Percentiles rank a stretch among this genome's conserved stretches.
These are phyloP conservation scores for Kluyveromyces sp. DNA, from an alignment of 1,139 yeast species.

Conservation along the genomic window DNA sequence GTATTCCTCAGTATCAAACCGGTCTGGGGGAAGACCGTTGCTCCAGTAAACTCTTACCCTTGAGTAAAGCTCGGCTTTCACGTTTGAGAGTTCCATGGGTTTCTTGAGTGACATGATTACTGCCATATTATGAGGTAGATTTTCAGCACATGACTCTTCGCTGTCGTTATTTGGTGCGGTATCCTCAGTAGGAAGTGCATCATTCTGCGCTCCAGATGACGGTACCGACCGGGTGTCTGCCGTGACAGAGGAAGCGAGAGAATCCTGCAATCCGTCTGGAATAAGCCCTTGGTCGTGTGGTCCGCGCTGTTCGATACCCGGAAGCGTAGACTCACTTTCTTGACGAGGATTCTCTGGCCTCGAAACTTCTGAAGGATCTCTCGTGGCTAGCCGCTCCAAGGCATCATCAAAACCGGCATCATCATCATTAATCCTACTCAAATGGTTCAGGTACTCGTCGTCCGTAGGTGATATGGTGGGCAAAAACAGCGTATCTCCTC, in stretches of 20 bases:
- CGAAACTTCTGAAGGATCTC: slow-evolving; percentile 1
- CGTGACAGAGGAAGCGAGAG: background rate
- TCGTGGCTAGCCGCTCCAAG: slow-evolving; percentile 16
- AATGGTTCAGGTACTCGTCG: slow-evolving; percentile 28
- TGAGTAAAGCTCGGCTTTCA: slow-evolving; percentile 30
- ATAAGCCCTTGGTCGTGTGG: background rate
- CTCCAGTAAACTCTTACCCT: slow-evolving; percentile 45
- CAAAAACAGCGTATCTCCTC: slow-evolving; percentile 29
- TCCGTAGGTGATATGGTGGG: slow-evolving; percentile 28
- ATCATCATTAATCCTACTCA: slow-evolving; percentile 20
- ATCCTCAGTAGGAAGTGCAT: background rate
- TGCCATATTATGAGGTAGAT: slow-evolving; percentile 35
- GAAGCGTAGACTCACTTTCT: slow-evolving; percentile 3
- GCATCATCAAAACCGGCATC: slow-evolving; percentile 18
- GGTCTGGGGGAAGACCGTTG: slow-evolving; percentile 43
- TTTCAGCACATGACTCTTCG: slow-evolving; percentile 28
- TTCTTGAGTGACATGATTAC: slow-evolving; percentile 26
- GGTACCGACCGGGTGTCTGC: background rate
- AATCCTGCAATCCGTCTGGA: background rate
- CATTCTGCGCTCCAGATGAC: background rate
- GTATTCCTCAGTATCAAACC: slow-evolving; percentile 40
- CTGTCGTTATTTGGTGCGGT: background rate
- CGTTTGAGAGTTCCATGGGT: slow-evolving; percentile 22
- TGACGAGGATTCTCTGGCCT: background rate
- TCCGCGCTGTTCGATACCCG: background rate